These are phyloP conservation scores for Scheffersomyces lignicola DNA, from an alignment of 1,139 yeast genomes.

Conservation along the genomic window DNA sequence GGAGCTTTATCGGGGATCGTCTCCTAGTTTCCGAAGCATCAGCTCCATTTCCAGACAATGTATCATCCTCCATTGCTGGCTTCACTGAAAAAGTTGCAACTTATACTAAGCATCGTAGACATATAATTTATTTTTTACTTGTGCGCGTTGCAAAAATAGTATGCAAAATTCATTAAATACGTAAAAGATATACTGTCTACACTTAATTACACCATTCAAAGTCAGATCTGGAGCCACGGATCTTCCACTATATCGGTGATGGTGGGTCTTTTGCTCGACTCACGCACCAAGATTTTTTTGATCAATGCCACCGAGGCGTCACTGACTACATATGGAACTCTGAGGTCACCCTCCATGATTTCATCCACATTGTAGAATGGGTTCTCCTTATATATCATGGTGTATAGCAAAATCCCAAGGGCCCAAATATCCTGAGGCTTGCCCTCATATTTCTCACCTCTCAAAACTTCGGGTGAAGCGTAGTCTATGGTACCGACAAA, in stretches of 20 bases:
- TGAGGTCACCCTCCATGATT: slow-evolving; percentile 84
- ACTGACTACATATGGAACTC: slow-evolving; percentile 64
- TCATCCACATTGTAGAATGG: slow-evolving; percentile 96
- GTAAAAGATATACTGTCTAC: no score
- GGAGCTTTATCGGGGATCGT: slow-evolving; percentile 3
- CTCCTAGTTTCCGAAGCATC: no score
- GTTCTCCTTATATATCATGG: slow-evolving; percentile 89
- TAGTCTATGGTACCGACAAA: slow-evolving; percentile 97
- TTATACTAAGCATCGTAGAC: no score
- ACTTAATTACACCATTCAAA: not conserved
- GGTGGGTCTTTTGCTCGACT: slow-evolving; percentile 64
- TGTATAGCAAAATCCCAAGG: slow-evolving; percentile 82
- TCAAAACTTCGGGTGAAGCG: slow-evolving; percentile 93
- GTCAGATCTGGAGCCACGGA: slow-evolving; percentile 54
- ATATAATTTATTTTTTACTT: no score
- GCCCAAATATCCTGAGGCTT: slow-evolving; percentile 98
- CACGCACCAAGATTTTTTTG: slow-evolving; percentile 62
- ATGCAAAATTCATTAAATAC: no score
- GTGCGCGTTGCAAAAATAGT: no score
- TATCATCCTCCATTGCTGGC: no score
- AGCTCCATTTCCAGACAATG: no score
- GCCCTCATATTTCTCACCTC: slow-evolving; percentile 87
- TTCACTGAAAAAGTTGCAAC: no score
- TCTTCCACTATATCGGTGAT: slow-evolving; percentile 69
- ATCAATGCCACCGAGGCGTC: slow-evolving; percentile 62